Base-by-base conservation (phyloP, 1,284 basidiomycete species). In the Taiwanofungus camphoratus region DNA sequence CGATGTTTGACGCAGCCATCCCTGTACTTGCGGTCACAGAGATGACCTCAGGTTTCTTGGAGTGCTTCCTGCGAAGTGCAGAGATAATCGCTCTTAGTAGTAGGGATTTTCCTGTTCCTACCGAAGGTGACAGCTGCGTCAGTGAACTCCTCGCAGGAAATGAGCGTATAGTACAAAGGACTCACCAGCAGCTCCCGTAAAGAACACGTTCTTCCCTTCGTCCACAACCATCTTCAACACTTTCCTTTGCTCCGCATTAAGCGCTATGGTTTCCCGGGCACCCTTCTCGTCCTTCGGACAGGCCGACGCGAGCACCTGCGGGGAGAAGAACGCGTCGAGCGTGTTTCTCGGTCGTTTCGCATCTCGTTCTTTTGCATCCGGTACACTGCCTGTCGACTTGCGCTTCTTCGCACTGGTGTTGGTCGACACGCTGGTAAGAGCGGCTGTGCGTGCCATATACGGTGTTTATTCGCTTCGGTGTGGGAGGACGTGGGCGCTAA, bases 1-100 rank as follows among this genome's bases (percentile, higher is more conserved):
- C 79, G 35, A 84, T 76, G 55, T 83, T 82, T 36, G 78, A 77
- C 0, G 71, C 77, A 0, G 77, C 77, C 62, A 80, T 77, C 4
- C 77, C 77, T 0, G 77, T 80, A 44, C 74, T 76, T 2, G 76
- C 77, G 2, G 75, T 78, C 16, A 79, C 67, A 5, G 76, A 74
- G 22, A 79, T 66, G 4, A 66, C 65, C 23, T 76, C 74, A 1
- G 63, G 58, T 16, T 64, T 65, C 46, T 66, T 67, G 9, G 59
- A 55, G 48, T 74, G 63, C 56, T 81, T 81, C 50, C 67, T 67
- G 19, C 68, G 64, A 11, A 83, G 64, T 13, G 71, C 68, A 1
- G 66, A 42, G 46, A 84, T 74, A 43, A 82, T 81, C 22, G 73
- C 73, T 12, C 77, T 65, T 1, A 77, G 56, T 9, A 82, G 61